A percentile compares a stretch with the other conserved stretches of the same genome.
Evolutionary conservation across 768 basidiomycete genomes (phyloP).

Genomic region (Lyophyllum atratum): DNA sequence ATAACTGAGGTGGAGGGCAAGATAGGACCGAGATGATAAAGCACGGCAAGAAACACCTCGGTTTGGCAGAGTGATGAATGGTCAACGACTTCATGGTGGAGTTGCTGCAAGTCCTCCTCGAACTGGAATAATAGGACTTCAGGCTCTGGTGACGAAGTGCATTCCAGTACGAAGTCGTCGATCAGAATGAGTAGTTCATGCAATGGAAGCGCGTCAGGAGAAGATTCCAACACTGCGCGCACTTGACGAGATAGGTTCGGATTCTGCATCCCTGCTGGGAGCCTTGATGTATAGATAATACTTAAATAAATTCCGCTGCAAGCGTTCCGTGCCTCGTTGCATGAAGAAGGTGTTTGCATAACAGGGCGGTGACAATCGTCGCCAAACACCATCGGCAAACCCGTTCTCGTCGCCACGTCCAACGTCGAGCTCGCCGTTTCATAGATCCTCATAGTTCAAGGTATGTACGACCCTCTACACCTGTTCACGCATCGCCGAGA

Average conservation of each 20-base stretch:
- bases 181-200: slow-evolving; percentile 49
- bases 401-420: slow-evolving; percentile 32
- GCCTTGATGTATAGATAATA: neutral
- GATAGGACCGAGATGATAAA: slow-evolving; percentile 62
- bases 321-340: neutral
- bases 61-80: slow-evolving; percentile 62
- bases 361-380: slow-evolving; percentile 24
- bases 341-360: slow-evolving; percentile 18
- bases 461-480: slow-evolving; percentile 22
- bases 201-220: slow-evolving; percentile 51
- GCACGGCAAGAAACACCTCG: slow-evolving; percentile 66
- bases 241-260: slow-evolving; percentile 50
- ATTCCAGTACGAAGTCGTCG: slow-evolving; percentile 58
- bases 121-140: slow-evolving; percentile 47
- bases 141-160: slow-evolving; percentile 46
- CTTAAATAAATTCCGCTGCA: neutral
- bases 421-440: slow-evolving; percentile 38
- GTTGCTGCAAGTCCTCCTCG: slow-evolving; percentile 67
- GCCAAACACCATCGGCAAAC: slow-evolving; percentile 33
- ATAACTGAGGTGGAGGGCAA: slow-evolving; percentile 68
- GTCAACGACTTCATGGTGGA: slow-evolving; percentile 65
- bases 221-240: slow-evolving; percentile 56
- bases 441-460: slow-evolving; percentile 25
- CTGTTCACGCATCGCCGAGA: neutral
- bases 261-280: slow-evolving; percentile 30